phyloP scores from a whole-genome alignment of 306 rosid genomes.

The Rubus parviflorus region DNA sequence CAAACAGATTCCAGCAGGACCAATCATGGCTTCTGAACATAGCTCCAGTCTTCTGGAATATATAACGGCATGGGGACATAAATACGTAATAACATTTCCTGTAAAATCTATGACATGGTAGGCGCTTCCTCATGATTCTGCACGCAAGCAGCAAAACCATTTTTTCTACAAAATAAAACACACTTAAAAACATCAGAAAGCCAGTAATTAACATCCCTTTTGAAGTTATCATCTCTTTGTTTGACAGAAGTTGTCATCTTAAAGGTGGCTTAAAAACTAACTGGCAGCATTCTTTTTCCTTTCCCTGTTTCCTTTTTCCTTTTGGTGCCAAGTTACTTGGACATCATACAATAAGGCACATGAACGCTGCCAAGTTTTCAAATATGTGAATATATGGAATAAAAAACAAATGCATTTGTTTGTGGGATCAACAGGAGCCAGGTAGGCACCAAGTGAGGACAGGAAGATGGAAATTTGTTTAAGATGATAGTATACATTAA shows the following conservation, averaged over 20 bases:
- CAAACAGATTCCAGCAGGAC: constrained; percentile 49
- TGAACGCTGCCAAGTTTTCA: background rate
- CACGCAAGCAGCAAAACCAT: constrained; percentile 80
- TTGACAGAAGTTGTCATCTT: background rate
- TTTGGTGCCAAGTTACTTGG: constrained; percentile 6
- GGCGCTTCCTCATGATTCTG: constrained; percentile 47
- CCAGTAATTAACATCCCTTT: background rate
- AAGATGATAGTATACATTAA: background rate
- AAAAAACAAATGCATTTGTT: background rate
- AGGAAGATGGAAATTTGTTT: background rate
- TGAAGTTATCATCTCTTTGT: background rate
- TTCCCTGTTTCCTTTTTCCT: background rate
- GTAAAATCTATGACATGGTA: constrained; percentile 14
- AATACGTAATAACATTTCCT: constrained; percentile 20
- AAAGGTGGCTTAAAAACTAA: background rate
- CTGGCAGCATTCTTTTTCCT: background rate
- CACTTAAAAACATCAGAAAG: constrained; percentile 4
- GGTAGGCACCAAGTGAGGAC: background rate
- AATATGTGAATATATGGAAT: background rate
- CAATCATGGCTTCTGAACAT: constrained; percentile 46
- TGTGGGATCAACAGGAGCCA: background rate
- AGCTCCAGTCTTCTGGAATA: constrained; percentile 60
- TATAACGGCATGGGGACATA: constrained; percentile 23
- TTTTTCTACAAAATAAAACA: constrained; percentile 53
- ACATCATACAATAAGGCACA: background rate